Conservation (phyloP, 306 rosid genomes). For the Fragaria nilgerrensis region DNA sequence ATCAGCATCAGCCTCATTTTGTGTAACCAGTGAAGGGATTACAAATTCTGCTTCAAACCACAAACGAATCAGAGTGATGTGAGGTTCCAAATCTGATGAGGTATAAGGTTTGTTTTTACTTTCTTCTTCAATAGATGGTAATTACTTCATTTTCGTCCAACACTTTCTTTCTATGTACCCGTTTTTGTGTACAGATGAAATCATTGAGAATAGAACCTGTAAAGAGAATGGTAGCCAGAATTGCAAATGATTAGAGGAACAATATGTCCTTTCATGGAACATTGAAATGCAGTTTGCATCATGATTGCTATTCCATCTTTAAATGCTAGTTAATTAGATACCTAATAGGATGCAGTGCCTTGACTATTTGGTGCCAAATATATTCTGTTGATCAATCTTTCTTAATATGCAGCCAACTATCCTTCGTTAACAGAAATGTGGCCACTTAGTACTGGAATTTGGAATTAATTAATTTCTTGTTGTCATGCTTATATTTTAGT, state of each 20-base stretch:
- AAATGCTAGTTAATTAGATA: not conserved
- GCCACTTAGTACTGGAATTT: not conserved
- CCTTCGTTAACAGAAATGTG: not conserved
- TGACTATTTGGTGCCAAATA: not conserved
- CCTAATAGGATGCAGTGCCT: not conserved
- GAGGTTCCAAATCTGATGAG: slow-evolving; percentile 8
- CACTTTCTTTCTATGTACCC: not conserved
- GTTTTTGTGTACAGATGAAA: not conserved
- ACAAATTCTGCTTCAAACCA: slow-evolving; percentile 54
- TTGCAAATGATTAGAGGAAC: slow-evolving; percentile 11
- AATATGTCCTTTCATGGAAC: slow-evolving; percentile 2
- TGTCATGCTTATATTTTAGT: not conserved
- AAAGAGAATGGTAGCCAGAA: not conserved
- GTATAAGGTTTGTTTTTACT: not conserved
- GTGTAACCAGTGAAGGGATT: slow-evolving; percentile 63
- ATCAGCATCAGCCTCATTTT: slow-evolving; percentile 74
- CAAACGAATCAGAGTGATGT: slow-evolving; percentile 56
- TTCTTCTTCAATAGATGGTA: not conserved
- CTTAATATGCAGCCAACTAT: not conserved
- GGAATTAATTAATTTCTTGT: not conserved
- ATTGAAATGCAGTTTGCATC: not conserved
- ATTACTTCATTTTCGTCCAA: not conserved
- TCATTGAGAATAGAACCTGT: not conserved
- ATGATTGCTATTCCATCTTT: not conserved
- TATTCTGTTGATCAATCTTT: not conserved